phyloP scores from a whole-genome alignment of 768 basidiomycete species.

The Naematelia aurantialba region DNA sequence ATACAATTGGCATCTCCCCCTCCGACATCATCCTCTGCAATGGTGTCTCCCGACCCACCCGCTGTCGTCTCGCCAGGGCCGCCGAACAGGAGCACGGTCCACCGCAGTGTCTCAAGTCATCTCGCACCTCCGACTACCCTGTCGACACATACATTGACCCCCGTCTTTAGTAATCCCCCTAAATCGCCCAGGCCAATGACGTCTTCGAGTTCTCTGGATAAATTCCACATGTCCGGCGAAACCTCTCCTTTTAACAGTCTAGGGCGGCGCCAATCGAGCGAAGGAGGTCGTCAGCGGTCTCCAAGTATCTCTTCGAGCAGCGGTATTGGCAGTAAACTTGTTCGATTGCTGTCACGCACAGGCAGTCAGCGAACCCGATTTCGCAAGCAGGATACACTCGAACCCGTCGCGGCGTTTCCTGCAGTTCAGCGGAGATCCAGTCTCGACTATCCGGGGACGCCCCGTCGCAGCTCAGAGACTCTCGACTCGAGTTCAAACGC shows the following conservation, averaged over 20 bases:
- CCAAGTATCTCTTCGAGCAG: slow-evolving; percentile 44
- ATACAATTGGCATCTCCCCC: slow-evolving; percentile 13
- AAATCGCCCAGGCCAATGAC: slow-evolving; percentile 26
- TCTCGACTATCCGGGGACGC: background rate
- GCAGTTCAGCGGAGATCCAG: slow-evolving; percentile 3
- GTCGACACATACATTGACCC: background rate
- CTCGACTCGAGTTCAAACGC: slow-evolving; percentile 27
- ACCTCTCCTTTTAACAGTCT: slow-evolving; percentile 27
- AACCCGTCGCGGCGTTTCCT: slow-evolving; percentile 2
- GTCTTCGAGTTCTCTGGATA: slow-evolving; percentile 36
- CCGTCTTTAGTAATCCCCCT: slow-evolving; percentile 12
- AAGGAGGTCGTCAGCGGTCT: slow-evolving; percentile 36
- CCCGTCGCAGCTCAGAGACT: slow-evolving; percentile 16
- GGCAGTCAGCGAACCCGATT: slow-evolving; percentile 26
- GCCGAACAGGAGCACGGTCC: background rate
- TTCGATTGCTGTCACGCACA: slow-evolving; percentile 34
- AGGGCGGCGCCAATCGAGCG: slow-evolving; percentile 28
- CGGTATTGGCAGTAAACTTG: slow-evolving; percentile 38
- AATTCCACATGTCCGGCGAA: slow-evolving; percentile 15
- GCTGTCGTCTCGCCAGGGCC: background rate
- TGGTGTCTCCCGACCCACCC: background rate
- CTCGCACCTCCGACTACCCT: background rate
- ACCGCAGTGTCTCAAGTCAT: slow-evolving; percentile 3
- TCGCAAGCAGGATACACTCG: slow-evolving; percentile 4
- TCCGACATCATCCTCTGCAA: background rate